Conservation (phyloP, 345 rosid genomes). For the Nephelium lappaceum region DNA sequence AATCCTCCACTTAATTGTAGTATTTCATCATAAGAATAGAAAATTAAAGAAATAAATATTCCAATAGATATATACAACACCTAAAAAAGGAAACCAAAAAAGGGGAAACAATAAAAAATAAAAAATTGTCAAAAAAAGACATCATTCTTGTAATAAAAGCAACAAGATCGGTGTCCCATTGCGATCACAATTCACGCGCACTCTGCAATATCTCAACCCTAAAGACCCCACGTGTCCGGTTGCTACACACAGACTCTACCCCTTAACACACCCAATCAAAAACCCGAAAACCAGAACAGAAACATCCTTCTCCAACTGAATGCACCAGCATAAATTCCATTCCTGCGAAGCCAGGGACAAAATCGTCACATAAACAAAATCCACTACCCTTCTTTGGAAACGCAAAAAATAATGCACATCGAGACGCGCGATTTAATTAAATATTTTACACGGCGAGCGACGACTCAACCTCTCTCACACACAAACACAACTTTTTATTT, state of each 20-base stretch:
- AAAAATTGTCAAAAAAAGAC: not conserved
- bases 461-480: not conserved
- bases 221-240: slow-evolving; percentile 23
- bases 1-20: too few relatives aligned
- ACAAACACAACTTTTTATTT: too few relatives aligned
- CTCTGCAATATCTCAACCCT: not conserved
- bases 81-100: too few relatives aligned
- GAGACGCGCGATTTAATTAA: slow-evolving; percentile 20
- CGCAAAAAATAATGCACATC: not conserved
- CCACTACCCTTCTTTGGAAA: slow-evolving; percentile 15
- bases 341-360: not conserved
- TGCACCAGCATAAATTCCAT: slow-evolving; percentile 11
- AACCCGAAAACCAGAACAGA: not conserved
- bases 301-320: not conserved
- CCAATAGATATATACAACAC: too few relatives aligned
- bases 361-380: not conserved
- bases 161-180: not conserved
- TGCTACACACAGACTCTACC: not conserved
- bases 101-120: not conserved
- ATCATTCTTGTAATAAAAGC: not conserved
- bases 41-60: too few relatives aligned
- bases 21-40: too few relatives aligned
- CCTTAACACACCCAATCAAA: not conserved
- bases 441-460: slow-evolving; percentile 19
- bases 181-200: not conserved